These are phyloP conservation scores for Tripterygium wilfordii DNA, from an alignment of 177 flowering plant species.

Conservation along the genomic window DNA sequence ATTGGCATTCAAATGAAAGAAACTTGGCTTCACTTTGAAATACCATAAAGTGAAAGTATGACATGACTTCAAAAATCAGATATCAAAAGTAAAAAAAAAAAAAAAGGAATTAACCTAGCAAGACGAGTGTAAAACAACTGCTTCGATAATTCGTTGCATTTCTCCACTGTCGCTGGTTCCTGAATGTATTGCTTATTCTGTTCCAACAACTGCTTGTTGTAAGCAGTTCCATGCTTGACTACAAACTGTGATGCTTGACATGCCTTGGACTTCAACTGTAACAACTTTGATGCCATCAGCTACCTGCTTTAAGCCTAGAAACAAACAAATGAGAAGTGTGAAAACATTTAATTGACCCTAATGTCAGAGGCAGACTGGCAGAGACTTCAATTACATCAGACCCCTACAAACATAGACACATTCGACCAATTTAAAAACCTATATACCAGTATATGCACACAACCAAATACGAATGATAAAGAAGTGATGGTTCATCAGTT, in stretches of 20 bases:
- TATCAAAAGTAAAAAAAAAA: background rate
- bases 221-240: slow-evolving; percentile 55
- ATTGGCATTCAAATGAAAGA: no score
- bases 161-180: slow-evolving; percentile 79
- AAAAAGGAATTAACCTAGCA: slow-evolving; percentile 58
- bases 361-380: no score
- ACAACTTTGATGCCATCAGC: slow-evolving; percentile 68
- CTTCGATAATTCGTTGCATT: slow-evolving; percentile 62
- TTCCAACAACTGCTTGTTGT: slow-evolving; percentile 77
- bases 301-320: background rate
- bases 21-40: no score
- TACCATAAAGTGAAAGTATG: no score
- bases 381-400: no score
- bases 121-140: slow-evolving; percentile 91
- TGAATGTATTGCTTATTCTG: slow-evolving; percentile 81
- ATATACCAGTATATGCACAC: no score
- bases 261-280: slow-evolving; percentile 67
- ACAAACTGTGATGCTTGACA: slow-evolving; percentile 59
- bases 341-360: no score
- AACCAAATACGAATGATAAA: no score
- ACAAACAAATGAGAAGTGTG: background rate
- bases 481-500: no score
- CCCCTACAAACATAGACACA: no score
- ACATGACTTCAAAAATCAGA: background rate
- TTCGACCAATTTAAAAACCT: no score